Evolutionary conservation across 495 filamentous ascomycete genomes (phyloP), one percentile per base, ranked within the genome.

Genomic region (Xylaria intraflava): DNA sequence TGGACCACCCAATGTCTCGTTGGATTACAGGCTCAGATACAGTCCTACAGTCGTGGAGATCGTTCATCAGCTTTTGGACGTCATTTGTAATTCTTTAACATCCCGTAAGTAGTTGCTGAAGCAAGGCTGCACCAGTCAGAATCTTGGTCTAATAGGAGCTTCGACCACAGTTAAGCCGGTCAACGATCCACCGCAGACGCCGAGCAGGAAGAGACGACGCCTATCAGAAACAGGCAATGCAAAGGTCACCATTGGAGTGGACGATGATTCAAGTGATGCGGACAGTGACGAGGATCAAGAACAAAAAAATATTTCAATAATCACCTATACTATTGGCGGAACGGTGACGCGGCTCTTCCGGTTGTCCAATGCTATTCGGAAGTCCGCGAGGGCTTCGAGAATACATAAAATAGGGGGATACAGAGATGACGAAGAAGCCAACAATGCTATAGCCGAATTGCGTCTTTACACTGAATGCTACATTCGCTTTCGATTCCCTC

Each of bases 1-100:
- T 46, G 65, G 65, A 26, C 59, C 59, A 51, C 65, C 52, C 56
- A 65, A 69, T 51, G 64, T 63, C 31, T 69, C 65, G 64, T 38
- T 69, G 36, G 65, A 69, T 42, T 69, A 69, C 61, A 60, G 64
- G 51, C 65, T 69, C 48, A 27, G 64, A 58, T 69, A 51, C 54
- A 65, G 62, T 61, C 65, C 65, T n/a, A 60, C 51, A 46, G 47
- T 51, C 27, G 63, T 51, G 35, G 61, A 68, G 1, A 68, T 66
- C 50, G 62, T 66, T 46, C 65, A 68, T 53, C 63, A 68, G 56
- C 63, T 68, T 41, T 46, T 67, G 40, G 56, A 62, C 47, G 38
- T 65, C 26, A 62, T 67, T 55, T 61, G 46, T 36, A 54, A 62
- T 55, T 50, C 55, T 11, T 56, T 67, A 56, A 2, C n/a, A 30